These are phyloP conservation scores for Colletotrichum melonis DNA, from an alignment of 2,329 filamentous ascomycete species.

Conservation along the genomic window DNA sequence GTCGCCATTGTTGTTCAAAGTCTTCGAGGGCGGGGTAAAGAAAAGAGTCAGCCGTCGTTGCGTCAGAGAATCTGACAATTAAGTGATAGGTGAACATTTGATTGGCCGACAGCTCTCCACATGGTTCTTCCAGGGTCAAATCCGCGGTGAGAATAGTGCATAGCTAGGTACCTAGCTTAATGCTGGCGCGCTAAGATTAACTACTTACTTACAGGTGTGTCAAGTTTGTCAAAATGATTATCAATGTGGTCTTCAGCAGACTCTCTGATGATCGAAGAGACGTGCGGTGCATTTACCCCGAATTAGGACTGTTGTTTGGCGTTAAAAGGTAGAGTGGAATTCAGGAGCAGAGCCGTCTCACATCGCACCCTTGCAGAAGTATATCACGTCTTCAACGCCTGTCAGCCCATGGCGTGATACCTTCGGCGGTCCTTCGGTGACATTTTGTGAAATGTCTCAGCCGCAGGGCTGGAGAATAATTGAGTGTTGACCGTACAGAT, in stretches of 20 bases:
- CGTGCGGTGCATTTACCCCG: not conserved
- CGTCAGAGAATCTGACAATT: not conserved
- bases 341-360: not conserved
- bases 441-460: not conserved
- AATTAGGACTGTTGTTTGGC: not conserved
- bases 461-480: not conserved
- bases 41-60: not conserved
- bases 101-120: not conserved
- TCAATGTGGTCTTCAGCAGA: not conserved
- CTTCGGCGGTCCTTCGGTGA: not conserved
- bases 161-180: not conserved
- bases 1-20: not conserved
- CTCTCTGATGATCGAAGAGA: not conserved
- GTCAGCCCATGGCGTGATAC: not conserved
- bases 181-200: not conserved
- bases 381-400: not conserved
- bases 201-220: not conserved
- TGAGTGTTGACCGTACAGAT: not conserved
- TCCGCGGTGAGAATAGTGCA: not conserved
- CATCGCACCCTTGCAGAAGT: not conserved
- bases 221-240: not conserved
- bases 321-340: not conserved
- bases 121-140: not conserved
- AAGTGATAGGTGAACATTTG: not conserved
- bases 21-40: not conserved